These are phyloP conservation scores for Blepharisma stoltei DNA, from an alignment of 73 alveolate species.

Conservation along the genomic window DNA sequence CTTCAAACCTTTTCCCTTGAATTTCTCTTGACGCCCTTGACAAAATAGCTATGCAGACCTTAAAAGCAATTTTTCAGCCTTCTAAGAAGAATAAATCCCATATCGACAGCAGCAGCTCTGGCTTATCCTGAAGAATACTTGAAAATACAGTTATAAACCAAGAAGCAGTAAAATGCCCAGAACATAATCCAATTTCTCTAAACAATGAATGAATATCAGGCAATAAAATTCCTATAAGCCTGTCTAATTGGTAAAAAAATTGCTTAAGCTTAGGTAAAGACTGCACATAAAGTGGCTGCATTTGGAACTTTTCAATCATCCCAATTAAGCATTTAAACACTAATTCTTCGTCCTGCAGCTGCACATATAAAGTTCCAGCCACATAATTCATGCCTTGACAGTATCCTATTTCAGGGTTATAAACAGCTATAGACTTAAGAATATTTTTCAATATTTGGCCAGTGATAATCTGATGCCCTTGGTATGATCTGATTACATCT, in stretches of 20 bases:
- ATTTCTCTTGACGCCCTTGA: not conserved
- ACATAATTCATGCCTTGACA: slow-evolving; percentile 58
- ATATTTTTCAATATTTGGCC: slow-evolving; percentile 41
- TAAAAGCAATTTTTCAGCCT: slow-evolving; percentile 61
- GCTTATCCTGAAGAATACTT: slow-evolving; percentile 55
- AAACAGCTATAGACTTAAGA: slow-evolving; percentile 44
- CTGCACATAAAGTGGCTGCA: slow-evolving; percentile 16
- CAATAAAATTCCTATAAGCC: slow-evolving; percentile 65
- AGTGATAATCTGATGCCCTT: slow-evolving; percentile 17
- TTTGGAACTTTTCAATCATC: slow-evolving; percentile 30
- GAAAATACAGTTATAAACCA: slow-evolving; percentile 89
- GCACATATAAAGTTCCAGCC: slow-evolving; percentile 45
- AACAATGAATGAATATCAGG: slow-evolving; percentile 81
- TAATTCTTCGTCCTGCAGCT: slow-evolving; percentile 44
- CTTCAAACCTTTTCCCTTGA: slow-evolving; percentile 18
- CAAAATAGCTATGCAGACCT: slow-evolving; percentile 40
- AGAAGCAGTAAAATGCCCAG: slow-evolving; percentile 68
- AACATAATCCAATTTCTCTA: slow-evolving; percentile 51
- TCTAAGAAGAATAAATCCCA: slow-evolving; percentile 50
- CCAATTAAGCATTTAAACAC: slow-evolving; percentile 40
- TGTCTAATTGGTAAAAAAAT: slow-evolving; percentile 81
- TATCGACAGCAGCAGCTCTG: slow-evolving; percentile 46
- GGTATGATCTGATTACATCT: slow-evolving; percentile 60
- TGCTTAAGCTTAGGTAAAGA: slow-evolving; percentile 70
- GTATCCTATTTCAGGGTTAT: slow-evolving; percentile 51